Percentiles rank a stretch among this genome's conserved stretches.
These are phyloP conservation scores for Diaporthe longicolla DNA, from an alignment of 2,329 filamentous ascomycete species.

Conservation along the genomic window DNA sequence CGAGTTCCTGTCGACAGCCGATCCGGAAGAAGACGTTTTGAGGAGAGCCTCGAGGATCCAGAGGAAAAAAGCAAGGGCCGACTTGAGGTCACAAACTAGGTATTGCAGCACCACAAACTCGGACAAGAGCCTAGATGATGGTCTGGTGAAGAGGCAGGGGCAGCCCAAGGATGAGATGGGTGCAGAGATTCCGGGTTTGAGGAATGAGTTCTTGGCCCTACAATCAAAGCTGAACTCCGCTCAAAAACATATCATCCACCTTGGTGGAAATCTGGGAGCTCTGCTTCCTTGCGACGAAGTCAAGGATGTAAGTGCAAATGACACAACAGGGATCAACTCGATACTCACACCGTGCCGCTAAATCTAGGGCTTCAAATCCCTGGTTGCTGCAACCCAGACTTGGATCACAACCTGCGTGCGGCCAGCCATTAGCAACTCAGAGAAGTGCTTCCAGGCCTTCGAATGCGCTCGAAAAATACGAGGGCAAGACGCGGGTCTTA, in stretches of 20 bases:
- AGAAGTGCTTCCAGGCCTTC: not conserved
- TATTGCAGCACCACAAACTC: rapidly evolving
- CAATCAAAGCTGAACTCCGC: not conserved
- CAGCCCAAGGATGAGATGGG: too few relatives aligned
- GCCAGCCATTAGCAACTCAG: too few relatives aligned
- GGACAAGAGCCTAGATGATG: too few relatives aligned
- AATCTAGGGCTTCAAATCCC: not conserved
- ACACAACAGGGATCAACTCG: not conserved
- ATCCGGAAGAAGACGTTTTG: not conserved
- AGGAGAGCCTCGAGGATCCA: not conserved
- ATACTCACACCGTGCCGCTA: not conserved
- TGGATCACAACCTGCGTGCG: not conserved
- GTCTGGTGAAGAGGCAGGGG: not conserved
- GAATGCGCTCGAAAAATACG: not conserved
- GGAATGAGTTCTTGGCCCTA: not conserved
- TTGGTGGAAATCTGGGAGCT: not conserved
- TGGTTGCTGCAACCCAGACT: not conserved
- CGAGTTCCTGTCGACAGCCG: not conserved
- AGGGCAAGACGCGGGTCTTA: not conserved
- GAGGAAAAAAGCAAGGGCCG: not conserved
- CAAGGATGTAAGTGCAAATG: not conserved
- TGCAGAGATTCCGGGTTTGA: not conserved
- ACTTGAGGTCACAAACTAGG: not conserved
- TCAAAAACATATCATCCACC: not conserved
- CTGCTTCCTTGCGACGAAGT: not conserved